These are phyloP conservation scores for Lophiotrema nucula DNA, from an alignment of 495 filamentous ascomycete genomes.

Conservation along the genomic window DNA sequence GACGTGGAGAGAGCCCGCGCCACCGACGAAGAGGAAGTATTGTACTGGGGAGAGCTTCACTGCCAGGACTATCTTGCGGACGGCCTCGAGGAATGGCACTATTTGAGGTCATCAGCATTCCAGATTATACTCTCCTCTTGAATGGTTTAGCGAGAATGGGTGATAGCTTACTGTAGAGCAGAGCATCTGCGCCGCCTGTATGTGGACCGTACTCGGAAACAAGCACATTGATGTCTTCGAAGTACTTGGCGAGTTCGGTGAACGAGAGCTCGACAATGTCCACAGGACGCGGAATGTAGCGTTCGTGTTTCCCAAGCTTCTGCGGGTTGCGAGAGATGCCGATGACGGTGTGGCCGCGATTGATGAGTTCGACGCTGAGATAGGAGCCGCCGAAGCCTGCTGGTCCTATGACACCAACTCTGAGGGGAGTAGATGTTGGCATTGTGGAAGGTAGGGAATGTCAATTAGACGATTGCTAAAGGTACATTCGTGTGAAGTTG, in stretches of 20 bases:
- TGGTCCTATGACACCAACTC: constrained; percentile 35
- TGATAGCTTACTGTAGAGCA: constrained; percentile 32
- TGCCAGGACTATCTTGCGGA: constrained; percentile 36
- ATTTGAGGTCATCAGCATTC: neutral
- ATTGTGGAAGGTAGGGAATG: too few relatives aligned
- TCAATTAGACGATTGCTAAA: too few relatives aligned
- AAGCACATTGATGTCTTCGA: constrained; percentile 34
- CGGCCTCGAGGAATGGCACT: constrained; percentile 36
- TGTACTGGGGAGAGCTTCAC: constrained; percentile 28
- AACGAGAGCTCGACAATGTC: constrained; percentile 22
- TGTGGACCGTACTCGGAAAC: constrained; percentile 37
- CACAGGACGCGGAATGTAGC: constrained; percentile 26
- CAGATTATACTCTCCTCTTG: too few relatives aligned
- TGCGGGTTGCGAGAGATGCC: constrained; percentile 35
- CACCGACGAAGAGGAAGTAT: constrained; percentile 37
- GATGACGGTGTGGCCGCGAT: constrained; percentile 33
- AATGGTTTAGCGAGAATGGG: neutral
- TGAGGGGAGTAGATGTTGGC: constrained; percentile 9
- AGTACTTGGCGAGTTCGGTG: constrained; percentile 23
- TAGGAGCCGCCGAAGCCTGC: constrained; percentile 37
- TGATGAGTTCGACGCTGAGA: constrained; percentile 34
- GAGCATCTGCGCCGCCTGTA: constrained; percentile 22
- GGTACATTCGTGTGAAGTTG: neutral
- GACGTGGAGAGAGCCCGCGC: constrained; percentile 33
- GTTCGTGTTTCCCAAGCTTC: constrained; percentile 34